Conservation (phyloP, 495 filamentous ascomycete genomes). For the Lentithecium fluviatile region DNA sequence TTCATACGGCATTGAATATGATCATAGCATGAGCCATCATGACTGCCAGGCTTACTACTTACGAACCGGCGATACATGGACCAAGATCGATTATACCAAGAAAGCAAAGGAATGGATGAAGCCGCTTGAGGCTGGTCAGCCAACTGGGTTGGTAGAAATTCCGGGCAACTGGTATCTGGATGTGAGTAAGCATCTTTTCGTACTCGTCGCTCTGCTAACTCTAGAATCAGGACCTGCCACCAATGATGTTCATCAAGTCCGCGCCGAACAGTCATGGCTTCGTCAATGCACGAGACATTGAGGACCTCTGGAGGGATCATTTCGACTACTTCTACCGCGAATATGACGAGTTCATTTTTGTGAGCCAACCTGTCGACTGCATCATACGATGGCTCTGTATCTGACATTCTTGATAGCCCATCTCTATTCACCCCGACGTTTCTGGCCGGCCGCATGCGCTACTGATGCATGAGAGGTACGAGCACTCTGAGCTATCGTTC, state of each 20-base stretch:
- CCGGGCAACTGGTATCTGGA: slow-evolving; percentile 53
- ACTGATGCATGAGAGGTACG: slow-evolving; percentile 60
- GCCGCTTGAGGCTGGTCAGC: slow-evolving; percentile 41
- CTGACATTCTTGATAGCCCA: no score
- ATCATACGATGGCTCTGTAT: no score
- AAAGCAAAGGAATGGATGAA: slow-evolving; percentile 48
- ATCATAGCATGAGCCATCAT: slow-evolving; percentile 51
- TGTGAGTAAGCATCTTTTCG: slow-evolving; percentile 10
- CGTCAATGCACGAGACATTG: slow-evolving; percentile 49
- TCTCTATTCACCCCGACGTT: slow-evolving; percentile 70
- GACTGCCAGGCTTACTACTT: slow-evolving; percentile 53
- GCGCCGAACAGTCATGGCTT: slow-evolving; percentile 45
- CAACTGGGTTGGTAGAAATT: slow-evolving; percentile 49
- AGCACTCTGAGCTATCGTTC: no score
- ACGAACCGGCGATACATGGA: slow-evolving; percentile 38
- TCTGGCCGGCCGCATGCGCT: slow-evolving; percentile 65
- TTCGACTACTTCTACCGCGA: slow-evolving; percentile 70
- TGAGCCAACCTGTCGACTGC: no score
- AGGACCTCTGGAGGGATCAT: slow-evolving; percentile 51
- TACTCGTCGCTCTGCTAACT: slow-evolving; percentile 36
- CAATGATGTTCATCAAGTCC: slow-evolving; percentile 21
- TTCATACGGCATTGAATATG: slow-evolving; percentile 31
- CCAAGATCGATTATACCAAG: slow-evolving; percentile 45
- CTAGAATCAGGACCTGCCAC: slow-evolving; percentile 42
- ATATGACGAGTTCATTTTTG: slow-evolving; percentile 69